Evolutionary conservation across 1,139 yeast species (phyloP).

Genomic region (Candida smagusa): DNA sequence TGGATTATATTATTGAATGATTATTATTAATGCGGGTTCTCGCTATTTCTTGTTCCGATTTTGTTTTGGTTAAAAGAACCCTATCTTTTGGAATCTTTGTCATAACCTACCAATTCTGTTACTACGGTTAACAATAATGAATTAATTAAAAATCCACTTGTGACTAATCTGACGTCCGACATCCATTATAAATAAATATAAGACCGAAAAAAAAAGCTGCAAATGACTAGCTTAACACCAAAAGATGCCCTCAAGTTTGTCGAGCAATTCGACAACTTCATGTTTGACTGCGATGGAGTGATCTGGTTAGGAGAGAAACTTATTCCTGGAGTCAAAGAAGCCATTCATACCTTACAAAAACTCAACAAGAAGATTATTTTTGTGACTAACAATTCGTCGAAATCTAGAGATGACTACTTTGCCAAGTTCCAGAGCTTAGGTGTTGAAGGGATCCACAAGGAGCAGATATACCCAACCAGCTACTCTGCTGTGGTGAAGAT

Average conservation of each 20-base stretch:
- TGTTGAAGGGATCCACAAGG: conserved; percentile 26
- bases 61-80: too few species aligned
- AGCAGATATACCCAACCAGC: conserved; percentile 36
- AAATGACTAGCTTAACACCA: neutral
- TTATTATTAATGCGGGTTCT: too few species aligned
- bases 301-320: conserved; percentile 79
- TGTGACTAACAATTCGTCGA: conserved; percentile 41
- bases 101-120: too few species aligned
- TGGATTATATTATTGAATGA: too few species aligned
- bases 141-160: too few species aligned
- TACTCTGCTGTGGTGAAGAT: conserved; percentile 34
- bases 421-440: conserved; percentile 33
- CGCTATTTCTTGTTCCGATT: too few species aligned
- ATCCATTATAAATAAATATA: too few species aligned
- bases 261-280: conserved; percentile 68
- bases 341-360: conserved; percentile 53
- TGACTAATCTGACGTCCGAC: too few species aligned
- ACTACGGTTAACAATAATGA: too few species aligned
- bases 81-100: too few species aligned
- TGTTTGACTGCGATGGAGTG: conserved; percentile 95
- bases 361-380: conserved; percentile 31
- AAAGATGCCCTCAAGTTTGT: conserved; percentile 35
- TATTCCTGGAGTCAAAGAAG: conserved; percentile 70
- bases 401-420: conserved; percentile 31
- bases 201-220: too few species aligned